Base-by-base conservation (phyloP, 352 stramenopile species). In the Phytophthora fragariaefolia region DNA sequence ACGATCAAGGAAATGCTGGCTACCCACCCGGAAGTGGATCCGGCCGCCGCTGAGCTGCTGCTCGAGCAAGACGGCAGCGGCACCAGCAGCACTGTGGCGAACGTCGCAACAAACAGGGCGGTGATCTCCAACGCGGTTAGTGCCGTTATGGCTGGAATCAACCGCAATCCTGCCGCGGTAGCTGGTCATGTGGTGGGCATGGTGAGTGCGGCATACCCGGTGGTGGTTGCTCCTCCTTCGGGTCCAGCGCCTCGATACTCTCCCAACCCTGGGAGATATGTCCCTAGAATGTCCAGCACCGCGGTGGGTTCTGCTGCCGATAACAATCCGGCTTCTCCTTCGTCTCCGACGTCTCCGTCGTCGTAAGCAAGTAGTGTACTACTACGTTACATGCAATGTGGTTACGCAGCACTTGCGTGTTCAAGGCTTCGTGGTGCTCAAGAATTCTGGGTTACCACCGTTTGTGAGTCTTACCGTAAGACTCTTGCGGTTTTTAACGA, bases 1-100 rank as follows among this genome's bases (percentile, higher is more conserved):
- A 62, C 3, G 4, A 49, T 74, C 42, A 54, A 70, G 51, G 36
- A 66, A 5, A 58, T 67, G 53, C 6, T 71, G 50, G 9, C 27
- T 5, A 60, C 48, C 28, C 32, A 36, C 18, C 54, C 34, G 27
- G 54, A 69, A 9, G 22, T 26, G 0, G 48, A 49, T 18, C 2
- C 13, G 18, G 27, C 23, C 13, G 40, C 22, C 6, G 22, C 32
- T 13, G 24, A 46, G 7, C n/a, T 24, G 40, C 12, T 46, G 6
- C 40, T 46, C 40, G 40, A 46, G 40, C 40, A 26, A 15, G 40
- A 46, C 40, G 24, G 20, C 36, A 17, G 28, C 28, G 9, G 24
- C 40, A 46, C 22, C n/a, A 13, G n/a, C n/a, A 12, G 40, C 8
- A 46, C 40, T 17, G 18, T 18, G 40, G 40, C 42, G 9, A 46